Conservation (phyloP, 176 grass and related monocot species). For the Musa troglodytarum region DNA sequence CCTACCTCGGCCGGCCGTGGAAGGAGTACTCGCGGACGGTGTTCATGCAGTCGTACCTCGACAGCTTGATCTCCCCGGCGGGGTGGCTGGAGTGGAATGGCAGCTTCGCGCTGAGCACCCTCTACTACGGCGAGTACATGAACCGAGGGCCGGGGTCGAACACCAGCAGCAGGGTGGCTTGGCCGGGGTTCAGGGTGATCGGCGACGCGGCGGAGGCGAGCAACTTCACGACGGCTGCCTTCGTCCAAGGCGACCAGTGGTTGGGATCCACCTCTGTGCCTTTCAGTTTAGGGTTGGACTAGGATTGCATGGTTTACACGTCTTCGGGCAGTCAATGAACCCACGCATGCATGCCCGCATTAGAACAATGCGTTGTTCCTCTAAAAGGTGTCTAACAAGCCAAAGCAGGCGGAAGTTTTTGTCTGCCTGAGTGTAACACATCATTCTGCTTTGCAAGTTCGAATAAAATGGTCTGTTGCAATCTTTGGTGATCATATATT, state of each 20-base stretch:
- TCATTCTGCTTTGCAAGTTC: too few relatives aligned
- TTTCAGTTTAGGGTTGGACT: constrained; percentile 38
- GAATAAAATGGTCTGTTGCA: too few relatives aligned
- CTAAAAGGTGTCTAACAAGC: too few relatives aligned
- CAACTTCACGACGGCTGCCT: constrained; percentile 64
- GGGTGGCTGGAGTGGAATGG: constrained; percentile 76
- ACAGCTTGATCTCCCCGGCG: constrained; percentile 39
- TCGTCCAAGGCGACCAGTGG: constrained; percentile 70
- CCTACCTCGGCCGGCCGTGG: constrained; percentile 28
- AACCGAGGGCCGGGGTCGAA: constrained; percentile 47
- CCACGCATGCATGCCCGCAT: too few relatives aligned
- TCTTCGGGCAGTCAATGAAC: too few relatives aligned
- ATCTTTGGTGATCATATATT: too few relatives aligned
- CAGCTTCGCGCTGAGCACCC: constrained; percentile 64
- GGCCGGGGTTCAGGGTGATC: constrained; percentile 68
- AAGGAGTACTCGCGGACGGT: constrained; percentile 71
- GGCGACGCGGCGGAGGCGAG: constrained; percentile 29
- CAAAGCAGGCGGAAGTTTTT: too few relatives aligned
- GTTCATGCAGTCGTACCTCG: constrained; percentile 57
- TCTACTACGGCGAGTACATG: constrained; percentile 88
- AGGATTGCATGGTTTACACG: neutral
- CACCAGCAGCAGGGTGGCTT: constrained; percentile 38
- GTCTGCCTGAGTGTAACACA: too few relatives aligned
- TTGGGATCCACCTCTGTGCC: constrained; percentile 44
- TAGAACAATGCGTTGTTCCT: too few relatives aligned